phyloP scores from a whole-genome alignment of 1,139 yeast species.

The Kodamaea suecica region DNA sequence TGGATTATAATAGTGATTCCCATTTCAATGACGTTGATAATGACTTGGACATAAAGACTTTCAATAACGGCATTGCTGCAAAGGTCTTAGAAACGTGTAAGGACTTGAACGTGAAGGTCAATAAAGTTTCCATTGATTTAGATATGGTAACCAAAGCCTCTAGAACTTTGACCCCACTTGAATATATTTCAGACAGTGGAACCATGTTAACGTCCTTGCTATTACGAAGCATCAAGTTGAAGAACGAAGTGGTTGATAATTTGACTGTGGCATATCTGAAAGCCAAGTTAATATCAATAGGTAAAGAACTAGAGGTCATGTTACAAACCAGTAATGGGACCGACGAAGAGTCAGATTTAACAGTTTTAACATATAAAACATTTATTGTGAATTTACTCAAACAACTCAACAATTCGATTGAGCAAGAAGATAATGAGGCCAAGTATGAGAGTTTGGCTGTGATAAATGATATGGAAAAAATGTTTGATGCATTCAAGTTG shows the following conservation, averaged over 20 bases:
- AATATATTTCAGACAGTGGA: constrained; percentile 56
- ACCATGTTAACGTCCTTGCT: constrained; percentile 51
- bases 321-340: constrained; percentile 14
- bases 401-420: constrained; percentile 52
- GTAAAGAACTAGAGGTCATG: constrained; percentile 50
- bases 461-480: constrained; percentile 58
- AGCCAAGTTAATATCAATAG: constrained; percentile 54
- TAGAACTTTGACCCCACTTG: constrained; percentile 40
- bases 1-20: constrained; percentile 46
- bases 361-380: constrained; percentile 47
- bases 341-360: constrained; percentile 22
- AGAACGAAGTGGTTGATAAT: constrained; percentile 46
- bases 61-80: constrained; percentile 47
- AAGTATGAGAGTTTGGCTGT: constrained; percentile 59
- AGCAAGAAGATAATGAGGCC: constrained; percentile 46
- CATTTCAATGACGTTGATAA: constrained; percentile 30
- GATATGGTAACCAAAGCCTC: constrained; percentile 45
- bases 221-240: constrained; percentile 47
- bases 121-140: constrained; percentile 43
- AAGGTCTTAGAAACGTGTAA: constrained; percentile 49
- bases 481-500: constrained; percentile 51
- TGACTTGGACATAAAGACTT: constrained; percentile 33
- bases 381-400: constrained; percentile 50
- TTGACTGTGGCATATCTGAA: constrained; percentile 54
- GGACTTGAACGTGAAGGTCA: constrained; percentile 42